phyloP scores from a whole-genome alignment of 352 stramenopile genomes.

The Phytophthora foliorum region DNA sequence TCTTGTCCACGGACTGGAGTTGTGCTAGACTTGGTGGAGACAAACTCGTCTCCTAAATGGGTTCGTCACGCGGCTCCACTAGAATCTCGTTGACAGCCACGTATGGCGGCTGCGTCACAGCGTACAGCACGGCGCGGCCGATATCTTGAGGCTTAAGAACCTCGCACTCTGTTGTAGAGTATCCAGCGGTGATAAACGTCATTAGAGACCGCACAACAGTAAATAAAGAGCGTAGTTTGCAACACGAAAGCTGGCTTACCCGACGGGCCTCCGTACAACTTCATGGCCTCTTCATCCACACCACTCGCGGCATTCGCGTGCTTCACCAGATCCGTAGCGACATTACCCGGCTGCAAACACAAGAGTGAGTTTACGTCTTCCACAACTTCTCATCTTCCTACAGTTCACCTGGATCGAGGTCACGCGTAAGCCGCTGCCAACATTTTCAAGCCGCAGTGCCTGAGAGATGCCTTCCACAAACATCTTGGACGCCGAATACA shows the following conservation, averaged over 20 bases:
- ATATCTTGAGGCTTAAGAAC: constrained; percentile 89
- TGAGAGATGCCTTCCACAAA: constrained; percentile 94
- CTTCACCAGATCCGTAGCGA: constrained; percentile 91
- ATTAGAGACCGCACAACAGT: constrained; percentile 25
- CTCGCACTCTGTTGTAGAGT: constrained; percentile 64
- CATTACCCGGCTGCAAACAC: constrained; percentile 83
- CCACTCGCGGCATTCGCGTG: constrained; percentile 76
- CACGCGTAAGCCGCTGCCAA: constrained; percentile 87
- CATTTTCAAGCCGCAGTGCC: constrained; percentile 85
- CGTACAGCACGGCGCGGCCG: constrained; percentile 88
- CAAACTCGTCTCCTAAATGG: constrained; percentile 50
- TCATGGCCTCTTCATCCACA: constrained; percentile 87
- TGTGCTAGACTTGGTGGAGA: constrained; percentile 25
- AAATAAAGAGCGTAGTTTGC: constrained; percentile 21
- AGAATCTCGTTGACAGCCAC: constrained; percentile 93
- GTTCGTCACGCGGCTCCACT: constrained; percentile 91
- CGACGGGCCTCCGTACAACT: constrained; percentile 63
- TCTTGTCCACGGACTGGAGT: constrained; percentile 51
- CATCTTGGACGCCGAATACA: constrained; percentile 93
- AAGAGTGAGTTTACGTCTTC: neutral
- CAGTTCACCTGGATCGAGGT: constrained; percentile 80
- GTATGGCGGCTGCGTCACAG: constrained; percentile 86
- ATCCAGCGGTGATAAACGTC: constrained; percentile 20
- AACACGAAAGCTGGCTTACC: constrained; percentile 34
- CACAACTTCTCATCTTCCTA: neutral